Base-by-base conservation (phyloP, 495 filamentous ascomycete species). In the Hypoxylon subgilvum region DNA sequence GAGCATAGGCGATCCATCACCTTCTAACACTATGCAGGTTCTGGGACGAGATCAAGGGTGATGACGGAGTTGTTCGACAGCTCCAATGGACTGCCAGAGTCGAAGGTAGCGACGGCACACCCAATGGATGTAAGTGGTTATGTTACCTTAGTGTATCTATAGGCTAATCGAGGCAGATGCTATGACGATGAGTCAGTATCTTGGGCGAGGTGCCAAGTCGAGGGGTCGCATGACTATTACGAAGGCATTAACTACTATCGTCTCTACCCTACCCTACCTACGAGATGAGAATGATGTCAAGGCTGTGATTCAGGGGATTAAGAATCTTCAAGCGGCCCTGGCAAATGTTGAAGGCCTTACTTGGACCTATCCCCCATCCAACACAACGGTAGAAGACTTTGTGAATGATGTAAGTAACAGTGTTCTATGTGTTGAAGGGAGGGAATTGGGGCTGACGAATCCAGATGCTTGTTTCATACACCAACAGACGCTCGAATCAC, bases 31-130 rank as follows among this genome's bases (percentile, higher is more conserved):
- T 16, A 10, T 21, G 10, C 10, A 51, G 45, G 17, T 76, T 82
- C 67, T 86, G 80, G 79, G 79, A 85, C 46, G 79, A 81, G 46
- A 80, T 85, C 60, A 76, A 72, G 39, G 82, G 82, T 13, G 74
- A 76, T 4, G 86, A 88, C 35, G 86, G 86, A 52, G 82, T 87
- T 38, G 79, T 83, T 28, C 80, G 87, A 28, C 80, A 88, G 58
- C 70, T 88, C 8, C 84, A 88, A 69, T 88, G 80, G 78, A 86
- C 83, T 17, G 76, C 82, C 7, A 79, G 86, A 62, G 83, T 86
- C 23, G 85, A 88, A 61, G 82, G 80, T 3, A 75, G 69, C 8
- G 68, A 68, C 34, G 71, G 68, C 43, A 74, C 73, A 7, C 68
- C 70, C 22, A 69, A 71, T 49, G 73, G 72, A 30, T 51, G 73